These are phyloP conservation scores for Calonectria multiphialidica DNA, from an alignment of 2,329 filamentous ascomycete species.

Conservation along the genomic window DNA sequence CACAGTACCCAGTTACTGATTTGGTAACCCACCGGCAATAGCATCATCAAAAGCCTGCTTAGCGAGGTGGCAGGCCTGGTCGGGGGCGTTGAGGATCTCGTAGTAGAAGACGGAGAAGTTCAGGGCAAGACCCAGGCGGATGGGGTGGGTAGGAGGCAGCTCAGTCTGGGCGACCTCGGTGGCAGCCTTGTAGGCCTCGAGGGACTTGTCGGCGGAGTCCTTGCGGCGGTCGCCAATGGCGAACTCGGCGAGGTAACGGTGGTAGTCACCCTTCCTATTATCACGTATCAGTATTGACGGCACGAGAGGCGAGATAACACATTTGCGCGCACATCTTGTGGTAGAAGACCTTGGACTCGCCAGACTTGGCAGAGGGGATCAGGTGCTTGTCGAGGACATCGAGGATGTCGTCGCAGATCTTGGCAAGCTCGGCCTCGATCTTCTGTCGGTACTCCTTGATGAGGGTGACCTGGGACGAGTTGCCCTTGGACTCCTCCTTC, in stretches of 20 bases:
- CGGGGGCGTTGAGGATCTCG: constrained; percentile 98
- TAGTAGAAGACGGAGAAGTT: constrained; percentile 99
- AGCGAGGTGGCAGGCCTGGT: constrained; percentile 97
- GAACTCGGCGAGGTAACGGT: constrained; percentile 95
- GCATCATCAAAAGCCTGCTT: constrained; percentile 99
- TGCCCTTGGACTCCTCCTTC: constrained; percentile 99
- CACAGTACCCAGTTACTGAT: no score
- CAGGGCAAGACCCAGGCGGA: constrained; percentile 95
- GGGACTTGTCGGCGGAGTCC: constrained; percentile 85
- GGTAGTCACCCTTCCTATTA: constrained; percentile 94
- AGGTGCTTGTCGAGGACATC: constrained; percentile 93
- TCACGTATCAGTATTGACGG: constrained; percentile 14
- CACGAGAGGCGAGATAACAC: not conserved
- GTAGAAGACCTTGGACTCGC: constrained; percentile 99
- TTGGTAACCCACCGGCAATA: constrained; percentile 74
- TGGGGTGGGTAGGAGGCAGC: constrained; percentile 96
- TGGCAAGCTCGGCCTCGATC: constrained; percentile 97
- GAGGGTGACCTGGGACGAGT: constrained; percentile 91
- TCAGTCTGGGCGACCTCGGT: constrained; percentile 99
- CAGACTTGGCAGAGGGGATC: constrained; percentile 94
- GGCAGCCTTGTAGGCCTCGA: constrained; percentile 99
- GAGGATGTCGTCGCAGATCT: constrained; percentile 98
- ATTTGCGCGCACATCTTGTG: constrained; percentile 89
- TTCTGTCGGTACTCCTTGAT: constrained; percentile 98
- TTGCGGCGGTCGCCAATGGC: constrained; percentile 93